These are phyloP conservation scores for Suhomyces pyralidae DNA, from an alignment of 805 yeast species.

Conservation along the genomic window DNA sequence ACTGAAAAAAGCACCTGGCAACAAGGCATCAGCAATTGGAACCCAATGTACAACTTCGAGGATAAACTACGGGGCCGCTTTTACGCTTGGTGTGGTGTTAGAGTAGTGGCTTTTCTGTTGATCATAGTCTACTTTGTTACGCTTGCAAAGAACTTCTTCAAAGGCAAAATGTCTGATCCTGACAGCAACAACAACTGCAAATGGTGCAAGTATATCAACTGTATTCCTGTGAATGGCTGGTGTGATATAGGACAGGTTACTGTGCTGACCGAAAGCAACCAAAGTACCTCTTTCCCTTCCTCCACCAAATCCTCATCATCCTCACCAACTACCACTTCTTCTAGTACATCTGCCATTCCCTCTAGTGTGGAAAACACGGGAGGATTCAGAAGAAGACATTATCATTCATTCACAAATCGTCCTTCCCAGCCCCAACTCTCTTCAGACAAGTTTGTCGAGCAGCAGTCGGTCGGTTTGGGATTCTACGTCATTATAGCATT, in stretches of 20 bases:
- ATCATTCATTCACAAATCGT: not conserved
- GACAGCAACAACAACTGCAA: slow-evolving; percentile 51
- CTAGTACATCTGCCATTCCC: slow-evolving; percentile 15
- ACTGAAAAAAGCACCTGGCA: slow-evolving; percentile 25
- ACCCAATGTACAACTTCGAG: slow-evolving; percentile 32
- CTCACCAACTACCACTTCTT: slow-evolving; percentile 9
- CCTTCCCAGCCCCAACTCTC: not conserved
- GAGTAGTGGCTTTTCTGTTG: slow-evolving; percentile 45
- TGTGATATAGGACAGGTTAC: slow-evolving; percentile 49
- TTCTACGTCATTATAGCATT: slow-evolving; percentile 16
- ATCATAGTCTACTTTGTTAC: slow-evolving; percentile 49
- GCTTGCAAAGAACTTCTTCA: slow-evolving; percentile 47
- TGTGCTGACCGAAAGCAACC: slow-evolving; percentile 12
- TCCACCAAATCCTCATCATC: too few relatives aligned
- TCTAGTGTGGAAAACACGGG: slow-evolving; percentile 13
- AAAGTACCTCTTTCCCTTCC: too few relatives aligned
- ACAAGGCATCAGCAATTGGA: slow-evolving; percentile 37
- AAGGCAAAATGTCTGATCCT: slow-evolving; percentile 16
- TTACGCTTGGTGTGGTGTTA: slow-evolving; percentile 49
- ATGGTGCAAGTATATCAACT: slow-evolving; percentile 74
- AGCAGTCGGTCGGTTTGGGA: slow-evolving; percentile 18
- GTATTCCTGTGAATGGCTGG: slow-evolving; percentile 71
- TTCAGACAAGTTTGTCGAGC: not conserved
- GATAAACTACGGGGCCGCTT: slow-evolving; percentile 39
- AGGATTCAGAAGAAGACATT: not conserved